Evolutionary conservation across 495 filamentous ascomycete species (phyloP), one percentile per base, ranked within the genome.

Genomic region (Oidiodendron maius): DNA sequence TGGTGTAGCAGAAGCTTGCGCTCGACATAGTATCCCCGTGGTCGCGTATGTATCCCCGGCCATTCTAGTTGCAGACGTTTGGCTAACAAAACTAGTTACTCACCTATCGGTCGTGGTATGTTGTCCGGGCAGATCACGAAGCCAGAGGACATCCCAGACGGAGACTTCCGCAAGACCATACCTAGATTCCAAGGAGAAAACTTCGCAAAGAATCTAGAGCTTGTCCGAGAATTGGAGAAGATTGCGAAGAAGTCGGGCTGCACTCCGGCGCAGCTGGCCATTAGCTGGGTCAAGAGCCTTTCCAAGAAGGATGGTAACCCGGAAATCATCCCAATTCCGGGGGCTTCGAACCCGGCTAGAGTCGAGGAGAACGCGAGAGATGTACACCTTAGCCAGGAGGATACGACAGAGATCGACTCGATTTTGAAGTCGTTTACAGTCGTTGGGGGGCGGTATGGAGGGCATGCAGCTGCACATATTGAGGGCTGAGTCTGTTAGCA

Each of bases 281-380:
- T 96, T 45, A 76, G 68, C 17, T 96, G 91, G 48, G 51, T 52
- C 3, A 47, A 40, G 37, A 25, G 54, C 25, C 48, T 52, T 21
- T 60, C 57, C 8, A 47, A 48, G 35, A 53, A 75, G 55, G 69
- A 79, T 34, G 86, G 81, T 11, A 72, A 83, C 61, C 79, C 81
- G 11, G 74, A 71, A 3, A 84, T 95, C 55, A 83, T 94, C 47
- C 90, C 89, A 3, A 94, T 96, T 53, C 90, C 89, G 1, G 89
- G 90, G 12, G 78, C 83, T 11, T 81, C 75, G 24, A 71, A 65
- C 1, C 65, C 49, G 2, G 63, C 46, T 3, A 62, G 74, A 3
- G 66, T 81, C 2, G 40, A 56, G 16, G 78, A 82, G 64, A 83
- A 83, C 58, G 44, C 58, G 3, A 61, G 51, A 13, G 22, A 61